Percentiles rank a stretch among this genome's conserved stretches.
These are phyloP conservation scores for Pseudozyma sp. DNA, from an alignment of 1,284 basidiomycete genomes.

Conservation along the genomic window DNA sequence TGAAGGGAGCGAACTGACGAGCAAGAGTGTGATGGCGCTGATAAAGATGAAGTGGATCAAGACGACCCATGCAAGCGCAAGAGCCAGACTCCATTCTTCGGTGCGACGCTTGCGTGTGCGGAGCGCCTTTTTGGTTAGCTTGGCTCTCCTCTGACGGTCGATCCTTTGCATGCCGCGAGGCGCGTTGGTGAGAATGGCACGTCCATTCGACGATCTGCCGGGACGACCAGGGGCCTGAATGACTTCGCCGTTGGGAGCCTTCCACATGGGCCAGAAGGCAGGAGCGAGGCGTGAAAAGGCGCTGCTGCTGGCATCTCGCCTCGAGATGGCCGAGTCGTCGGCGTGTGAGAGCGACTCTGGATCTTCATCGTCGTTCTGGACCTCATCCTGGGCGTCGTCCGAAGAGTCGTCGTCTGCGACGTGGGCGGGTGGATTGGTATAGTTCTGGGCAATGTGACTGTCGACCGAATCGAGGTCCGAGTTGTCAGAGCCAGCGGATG, in stretches of 20 bases:
- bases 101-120: constrained; percentile 69
- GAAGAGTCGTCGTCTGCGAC: constrained; percentile 21
- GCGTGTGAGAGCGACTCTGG: constrained; percentile 20
- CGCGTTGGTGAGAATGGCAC: constrained; percentile 28
- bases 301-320: constrained; percentile 53
- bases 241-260: constrained; percentile 43
- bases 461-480: constrained; percentile 65
- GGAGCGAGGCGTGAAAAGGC: constrained; percentile 60
- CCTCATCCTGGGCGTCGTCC: constrained; percentile 23
- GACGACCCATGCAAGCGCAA: constrained; percentile 80
- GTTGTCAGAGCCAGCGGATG: constrained; percentile 55
- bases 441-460: constrained; percentile 64
- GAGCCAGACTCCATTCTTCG: constrained; percentile 80
- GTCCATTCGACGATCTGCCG: constrained; percentile 3
- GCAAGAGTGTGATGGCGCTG: constrained; percentile 31
- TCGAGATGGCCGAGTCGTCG: constrained; percentile 10
- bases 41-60: constrained; percentile 74
- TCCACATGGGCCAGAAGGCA: constrained; percentile 66
- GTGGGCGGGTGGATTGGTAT: constrained; percentile 28
- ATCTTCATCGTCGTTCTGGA: constrained; percentile 19
- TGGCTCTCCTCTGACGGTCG: constrained; percentile 37
- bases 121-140: constrained; percentile 14
- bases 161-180: constrained; percentile 41
- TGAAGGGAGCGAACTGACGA: constrained; percentile 27
- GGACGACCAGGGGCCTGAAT: constrained; percentile 3